phyloP scores from a whole-genome alignment of 768 basidiomycete species.

The Pleurotus eryngii region DNA sequence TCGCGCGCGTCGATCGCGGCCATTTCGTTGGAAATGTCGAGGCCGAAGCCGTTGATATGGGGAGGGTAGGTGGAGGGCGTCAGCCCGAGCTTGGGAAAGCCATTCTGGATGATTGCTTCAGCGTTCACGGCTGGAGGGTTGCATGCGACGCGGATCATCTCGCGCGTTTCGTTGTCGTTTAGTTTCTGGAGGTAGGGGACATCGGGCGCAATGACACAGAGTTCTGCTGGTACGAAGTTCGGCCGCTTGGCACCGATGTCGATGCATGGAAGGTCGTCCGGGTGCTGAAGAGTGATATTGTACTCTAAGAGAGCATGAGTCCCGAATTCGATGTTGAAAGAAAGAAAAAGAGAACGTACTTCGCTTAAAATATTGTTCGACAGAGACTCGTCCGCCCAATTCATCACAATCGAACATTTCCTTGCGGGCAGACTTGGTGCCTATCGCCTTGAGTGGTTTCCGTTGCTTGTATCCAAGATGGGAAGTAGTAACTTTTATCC shows the following conservation, averaged over 20 bases:
- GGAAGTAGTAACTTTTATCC: slow-evolving; percentile 52
- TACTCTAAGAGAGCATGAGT: slow-evolving; percentile 42
- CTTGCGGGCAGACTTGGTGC: slow-evolving; percentile 32
- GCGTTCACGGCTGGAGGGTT: slow-evolving; percentile 61
- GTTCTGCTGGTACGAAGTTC: slow-evolving; percentile 58
- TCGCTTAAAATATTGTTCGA: slow-evolving; percentile 59
- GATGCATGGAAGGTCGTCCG: slow-evolving; percentile 49
- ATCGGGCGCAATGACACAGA: slow-evolving; percentile 62
- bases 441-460: slow-evolving; percentile 43
- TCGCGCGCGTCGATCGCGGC: slow-evolving; percentile 61
- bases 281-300: slow-evolving; percentile 41
- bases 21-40: slow-evolving; percentile 58
- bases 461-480: slow-evolving; percentile 53
- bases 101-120: slow-evolving; percentile 51
- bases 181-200: slow-evolving; percentile 61
- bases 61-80: slow-evolving; percentile 22
- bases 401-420: slow-evolving; percentile 49
- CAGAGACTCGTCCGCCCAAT: slow-evolving; percentile 48
- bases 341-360: slow-evolving; percentile 40
- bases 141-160: slow-evolving; percentile 73
- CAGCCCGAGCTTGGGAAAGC: slow-evolving; percentile 54
- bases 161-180: slow-evolving; percentile 53
- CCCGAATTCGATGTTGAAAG: background rate
- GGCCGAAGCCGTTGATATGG: slow-evolving; percentile 52
- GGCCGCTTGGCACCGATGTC: slow-evolving; percentile 37